phyloP scores from a whole-genome alignment of 768 basidiomycete genomes.

The Auricularia heimuer region DNA sequence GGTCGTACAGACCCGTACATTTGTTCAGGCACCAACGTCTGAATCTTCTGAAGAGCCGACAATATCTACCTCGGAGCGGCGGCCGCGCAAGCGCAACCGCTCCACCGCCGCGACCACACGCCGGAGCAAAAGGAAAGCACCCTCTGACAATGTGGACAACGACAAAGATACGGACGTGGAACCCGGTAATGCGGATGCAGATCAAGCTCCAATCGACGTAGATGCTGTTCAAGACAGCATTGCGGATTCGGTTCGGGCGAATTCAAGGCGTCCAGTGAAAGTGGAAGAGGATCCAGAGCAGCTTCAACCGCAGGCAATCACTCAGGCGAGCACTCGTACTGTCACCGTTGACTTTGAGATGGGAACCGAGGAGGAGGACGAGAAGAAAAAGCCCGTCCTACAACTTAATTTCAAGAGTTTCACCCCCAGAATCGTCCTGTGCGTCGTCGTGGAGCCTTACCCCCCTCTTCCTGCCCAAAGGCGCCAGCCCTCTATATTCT shows the following conservation, averaged over 20 bases:
- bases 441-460: slow-evolving; percentile 78
- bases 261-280: not conserved
- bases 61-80: no score
- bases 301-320: not conserved
- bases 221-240: not conserved
- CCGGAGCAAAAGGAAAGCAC: not conserved
- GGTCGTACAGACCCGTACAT: not conserved
- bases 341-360: slow-evolving; percentile 30
- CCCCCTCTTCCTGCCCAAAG: slow-evolving; percentile 32
- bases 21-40: not conserved
- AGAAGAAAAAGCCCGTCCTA: slow-evolving; percentile 61
- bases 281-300: not conserved
- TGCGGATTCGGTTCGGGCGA: not conserved
- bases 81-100: not conserved
- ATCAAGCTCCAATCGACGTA: not conserved
- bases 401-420: slow-evolving; percentile 63
- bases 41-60: no score
- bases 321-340: not conserved
- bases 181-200: not conserved
- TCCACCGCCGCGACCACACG: not conserved
- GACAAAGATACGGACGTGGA: not conserved
- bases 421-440: slow-evolving; percentile 55
- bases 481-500: not conserved
- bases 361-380: slow-evolving; percentile 45
- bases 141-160: not conserved